Conservation (phyloP, 371 early-diverging fungal species). For the Vairimorpha necatrix region DNA sequence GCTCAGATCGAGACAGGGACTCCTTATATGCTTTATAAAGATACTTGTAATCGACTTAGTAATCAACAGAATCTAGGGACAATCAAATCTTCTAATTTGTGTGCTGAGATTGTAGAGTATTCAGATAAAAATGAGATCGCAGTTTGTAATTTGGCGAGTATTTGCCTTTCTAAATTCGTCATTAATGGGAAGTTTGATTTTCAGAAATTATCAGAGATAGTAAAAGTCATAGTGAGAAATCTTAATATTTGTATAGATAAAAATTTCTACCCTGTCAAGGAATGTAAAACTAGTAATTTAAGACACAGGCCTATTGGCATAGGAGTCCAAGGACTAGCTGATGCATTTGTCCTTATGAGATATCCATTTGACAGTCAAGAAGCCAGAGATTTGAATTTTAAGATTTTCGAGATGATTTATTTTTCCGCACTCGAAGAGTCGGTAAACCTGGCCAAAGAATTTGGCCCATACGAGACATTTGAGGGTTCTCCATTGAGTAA, state of each 20-base stretch:
- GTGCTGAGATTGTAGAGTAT: slow-evolving; percentile 84
- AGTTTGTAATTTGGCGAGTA: slow-evolving; percentile 94
- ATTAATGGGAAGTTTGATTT: slow-evolving; percentile 64
- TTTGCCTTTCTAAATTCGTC: slow-evolving; percentile 89
- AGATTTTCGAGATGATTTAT: slow-evolving; percentile 94
- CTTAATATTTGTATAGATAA: slow-evolving; percentile 91
- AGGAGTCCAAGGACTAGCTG: slow-evolving; percentile 97
- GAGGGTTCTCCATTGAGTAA: slow-evolving; percentile 79
- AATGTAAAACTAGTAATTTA: slow-evolving; percentile 79
- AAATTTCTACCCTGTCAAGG: slow-evolving; percentile 88
- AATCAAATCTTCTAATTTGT: slow-evolving; percentile 73
- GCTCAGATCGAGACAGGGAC: slow-evolving; percentile 96
- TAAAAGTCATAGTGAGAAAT: slow-evolving; percentile 79
- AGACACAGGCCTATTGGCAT: slow-evolving; percentile 93
- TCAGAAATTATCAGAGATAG: slow-evolving; percentile 64
- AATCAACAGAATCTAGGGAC: slow-evolving; percentile 92
- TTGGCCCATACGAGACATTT: slow-evolving; percentile 82
- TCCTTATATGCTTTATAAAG: slow-evolving; percentile 98
- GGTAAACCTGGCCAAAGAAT: slow-evolving; percentile 75
- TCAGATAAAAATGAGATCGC: slow-evolving; percentile 89
- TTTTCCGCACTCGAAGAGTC: slow-evolving; percentile 88
- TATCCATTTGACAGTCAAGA: slow-evolving; percentile 86
- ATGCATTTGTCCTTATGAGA: slow-evolving; percentile 87
- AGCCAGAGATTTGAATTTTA: slow-evolving; percentile 76
- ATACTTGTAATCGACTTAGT: slow-evolving; percentile 87